Base-by-base conservation (phyloP, 2,329 filamentous ascomycete species). In the Trichoderma sp. region DNA sequence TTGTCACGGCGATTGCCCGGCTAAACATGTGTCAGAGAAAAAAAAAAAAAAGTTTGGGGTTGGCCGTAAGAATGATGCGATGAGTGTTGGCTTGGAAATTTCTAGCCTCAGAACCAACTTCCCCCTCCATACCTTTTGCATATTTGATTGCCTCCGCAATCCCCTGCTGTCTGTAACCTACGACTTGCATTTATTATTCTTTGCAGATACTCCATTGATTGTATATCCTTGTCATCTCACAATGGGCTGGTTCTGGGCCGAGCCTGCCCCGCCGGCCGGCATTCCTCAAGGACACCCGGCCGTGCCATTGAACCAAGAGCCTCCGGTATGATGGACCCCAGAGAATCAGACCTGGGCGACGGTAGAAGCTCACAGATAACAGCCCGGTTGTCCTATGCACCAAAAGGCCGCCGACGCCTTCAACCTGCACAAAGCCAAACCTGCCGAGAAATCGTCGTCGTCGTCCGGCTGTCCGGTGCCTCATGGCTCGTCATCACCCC, bases 181-280 rank as follows among this genome's bases (percentile, higher is more conserved):
- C 59, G 4, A 37, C 3, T 10, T 37, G 12, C 45, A 34, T 52
- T 34, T 34, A 2, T 13, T 10, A 7, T 6, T 35, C 13, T 61
- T 48, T n/a, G 17, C 35, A 64, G 22, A 15, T 56, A 5, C 9
- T 56, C n/a, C 5, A 22, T 35, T 45, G 25, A n/a, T 34, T n/a
- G 32, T 57, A 56, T 19, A 34, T 6, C 22, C 52, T 54, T 57
- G 27, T 15, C 35, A 32, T 61, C 59, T 71, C 69, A 70, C 42
- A 68, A 89, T 89, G 87, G 87, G 87, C 72, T 88, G 86, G 86
- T 89, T 89, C 73, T 89, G 87, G 87, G 84, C 86, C 69, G 86
- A 89, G 70, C 70, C 78, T 68, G 60, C 79, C 54, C 74, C 82
- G 65, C 72, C 77, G n/a, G 74, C 74, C 70, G 76, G 72, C 54